These are phyloP conservation scores for Neurospora intermedia DNA, from an alignment of 495 filamentous ascomycete genomes.

Conservation along the genomic window DNA sequence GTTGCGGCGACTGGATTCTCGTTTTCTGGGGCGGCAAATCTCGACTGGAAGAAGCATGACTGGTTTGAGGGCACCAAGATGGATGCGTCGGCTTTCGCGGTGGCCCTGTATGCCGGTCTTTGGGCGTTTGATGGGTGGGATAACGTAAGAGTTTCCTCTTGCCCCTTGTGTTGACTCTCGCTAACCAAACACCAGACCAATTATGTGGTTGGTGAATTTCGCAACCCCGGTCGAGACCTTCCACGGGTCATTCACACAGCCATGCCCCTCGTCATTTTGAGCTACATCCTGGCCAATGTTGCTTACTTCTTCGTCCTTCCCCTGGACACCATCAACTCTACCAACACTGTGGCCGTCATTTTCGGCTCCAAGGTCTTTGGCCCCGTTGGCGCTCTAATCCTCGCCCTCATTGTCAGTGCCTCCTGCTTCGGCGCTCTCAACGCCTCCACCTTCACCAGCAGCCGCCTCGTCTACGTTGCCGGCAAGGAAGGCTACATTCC, in stretches of 20 bases:
- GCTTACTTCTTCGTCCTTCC: slow-evolving; percentile 95
- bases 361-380: slow-evolving; percentile 91
- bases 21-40: slow-evolving; percentile 59
- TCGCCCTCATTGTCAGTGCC: slow-evolving; percentile 80
- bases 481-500: slow-evolving; percentile 95
- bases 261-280: slow-evolving; percentile 86
- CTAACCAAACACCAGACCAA: slow-evolving; percentile 55
- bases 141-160: slow-evolving; percentile 53
- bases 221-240: slow-evolving; percentile 78
- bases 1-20: slow-evolving; percentile 81
- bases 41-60: slow-evolving; percentile 73
- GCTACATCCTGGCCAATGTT: slow-evolving; percentile 83
- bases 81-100: slow-evolving; percentile 74
- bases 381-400: slow-evolving; percentile 63
- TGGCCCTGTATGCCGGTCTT: slow-evolving; percentile 87
- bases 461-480: slow-evolving; percentile 85
- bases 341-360: slow-evolving; percentile 87
- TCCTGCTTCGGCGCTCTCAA: slow-evolving; percentile 91
- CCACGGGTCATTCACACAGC: slow-evolving; percentile 94
- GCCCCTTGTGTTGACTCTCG: background rate
- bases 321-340: slow-evolving; percentile 60
- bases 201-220: slow-evolving; percentile 94
- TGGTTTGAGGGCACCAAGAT: slow-evolving; percentile 85
- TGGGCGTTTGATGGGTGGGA: slow-evolving; percentile 99
- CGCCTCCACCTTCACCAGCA: slow-evolving; percentile 86